Evolutionary conservation across 2,329 filamentous ascomycete species (phyloP).

Genomic region (Fusarium phyllophilum): DNA sequence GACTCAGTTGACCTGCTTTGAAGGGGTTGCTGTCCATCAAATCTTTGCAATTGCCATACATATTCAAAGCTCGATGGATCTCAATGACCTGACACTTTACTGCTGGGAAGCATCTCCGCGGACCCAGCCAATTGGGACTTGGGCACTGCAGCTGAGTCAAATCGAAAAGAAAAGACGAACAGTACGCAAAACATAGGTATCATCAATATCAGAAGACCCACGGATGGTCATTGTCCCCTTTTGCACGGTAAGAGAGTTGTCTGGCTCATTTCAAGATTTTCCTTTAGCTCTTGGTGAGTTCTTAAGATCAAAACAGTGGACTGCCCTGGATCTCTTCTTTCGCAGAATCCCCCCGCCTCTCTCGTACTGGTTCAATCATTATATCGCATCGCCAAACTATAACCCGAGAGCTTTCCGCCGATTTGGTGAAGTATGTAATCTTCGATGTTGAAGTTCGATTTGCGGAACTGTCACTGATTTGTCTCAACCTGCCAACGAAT

Average conservation of each 20-base stretch:
- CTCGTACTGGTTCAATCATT: too few species aligned
- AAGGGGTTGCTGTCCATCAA: too few species aligned
- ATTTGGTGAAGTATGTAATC: too few species aligned
- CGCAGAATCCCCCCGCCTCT: too few species aligned
- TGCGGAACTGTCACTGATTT: too few species aligned
- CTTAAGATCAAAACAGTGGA: background rate
- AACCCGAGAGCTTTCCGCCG: too few species aligned
- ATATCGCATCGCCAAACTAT: too few species aligned
- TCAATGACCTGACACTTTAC: background rate
- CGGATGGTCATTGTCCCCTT: background rate
- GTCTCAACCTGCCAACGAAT: too few species aligned
- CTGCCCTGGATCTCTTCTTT: background rate
- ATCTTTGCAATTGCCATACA: too few species aligned
- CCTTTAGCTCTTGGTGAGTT: background rate
- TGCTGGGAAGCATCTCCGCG: background rate
- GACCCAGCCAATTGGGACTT: background rate
- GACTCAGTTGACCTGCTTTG: too few species aligned
- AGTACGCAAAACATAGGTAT: background rate
- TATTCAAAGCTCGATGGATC: too few species aligned
- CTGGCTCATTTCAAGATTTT: background rate
- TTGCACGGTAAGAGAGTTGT: fast-evolving
- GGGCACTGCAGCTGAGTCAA: background rate
- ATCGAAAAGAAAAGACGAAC: background rate
- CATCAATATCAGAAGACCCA: background rate
- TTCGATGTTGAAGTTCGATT: too few species aligned